Percentiles rank a stretch among this genome's conserved stretches.
These are phyloP conservation scores for Phycomyces nitens DNA, from an alignment of 192 early-diverging fungal genomes.

Conservation along the genomic window DNA sequence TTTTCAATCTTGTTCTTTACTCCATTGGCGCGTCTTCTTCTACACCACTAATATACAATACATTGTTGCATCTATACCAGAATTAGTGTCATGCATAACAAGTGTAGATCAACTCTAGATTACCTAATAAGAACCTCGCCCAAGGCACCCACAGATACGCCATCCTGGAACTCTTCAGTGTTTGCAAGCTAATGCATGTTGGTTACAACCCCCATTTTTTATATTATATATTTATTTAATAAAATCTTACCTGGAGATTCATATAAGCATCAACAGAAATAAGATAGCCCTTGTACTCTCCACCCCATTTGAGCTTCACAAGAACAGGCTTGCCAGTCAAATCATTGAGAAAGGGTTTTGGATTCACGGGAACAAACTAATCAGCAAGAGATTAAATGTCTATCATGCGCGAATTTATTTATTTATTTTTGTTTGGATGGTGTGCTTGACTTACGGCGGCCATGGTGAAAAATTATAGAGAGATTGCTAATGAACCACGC, in stretches of 20 bases:
- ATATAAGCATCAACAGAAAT: constrained; percentile 94
- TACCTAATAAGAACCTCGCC: constrained; percentile 92
- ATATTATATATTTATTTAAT: neutral
- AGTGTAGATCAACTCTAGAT: too few relatives aligned
- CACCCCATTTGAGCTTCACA: constrained; percentile 97
- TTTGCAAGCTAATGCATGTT: constrained; percentile 72
- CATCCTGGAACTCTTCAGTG: constrained; percentile 94
- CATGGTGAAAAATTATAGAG: too few relatives aligned
- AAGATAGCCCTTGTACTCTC: constrained; percentile 94
- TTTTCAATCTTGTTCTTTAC: too few relatives aligned
- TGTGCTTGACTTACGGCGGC: too few relatives aligned
- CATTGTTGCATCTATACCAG: constrained; percentile 73
- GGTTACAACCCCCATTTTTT: too few relatives aligned
- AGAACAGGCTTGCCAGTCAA: constrained; percentile 90
- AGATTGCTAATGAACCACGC: too few relatives aligned
- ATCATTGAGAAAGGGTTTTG: constrained; percentile 92
- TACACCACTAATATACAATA: constrained; percentile 73
- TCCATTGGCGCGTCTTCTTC: constrained; percentile 46
- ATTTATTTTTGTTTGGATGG: too few relatives aligned
- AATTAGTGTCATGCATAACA: neutral
- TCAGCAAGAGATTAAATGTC: too few relatives aligned
- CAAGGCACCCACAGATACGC: constrained; percentile 78
- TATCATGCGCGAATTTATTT: too few relatives aligned
- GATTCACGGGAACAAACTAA: constrained; percentile 94
- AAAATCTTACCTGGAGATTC: constrained; percentile 79